A percentile compares a stretch with the other conserved stretches of the same genome.
Evolutionary conservation across 2,329 filamentous ascomycete genomes (phyloP).

Genomic region (Elsinoe arachidis): DNA sequence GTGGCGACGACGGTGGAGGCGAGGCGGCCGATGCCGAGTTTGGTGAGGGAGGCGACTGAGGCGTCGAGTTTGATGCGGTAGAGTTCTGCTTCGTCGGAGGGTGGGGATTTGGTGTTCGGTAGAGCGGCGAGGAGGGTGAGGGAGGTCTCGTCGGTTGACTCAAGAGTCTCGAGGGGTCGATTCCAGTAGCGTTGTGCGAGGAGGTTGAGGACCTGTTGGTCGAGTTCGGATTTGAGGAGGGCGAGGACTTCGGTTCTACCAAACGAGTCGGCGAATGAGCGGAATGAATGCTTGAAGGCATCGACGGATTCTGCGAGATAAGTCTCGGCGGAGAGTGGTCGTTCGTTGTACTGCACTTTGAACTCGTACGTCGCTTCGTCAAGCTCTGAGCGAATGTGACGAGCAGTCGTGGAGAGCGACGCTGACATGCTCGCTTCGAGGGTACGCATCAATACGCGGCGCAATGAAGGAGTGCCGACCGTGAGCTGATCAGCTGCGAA

Average conservation of each 20-base stretch:
- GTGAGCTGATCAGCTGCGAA: constrained; percentile 56
- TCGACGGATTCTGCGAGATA: constrained; percentile 94
- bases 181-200: constrained; percentile 96
- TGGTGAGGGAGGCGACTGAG: constrained; percentile 81
- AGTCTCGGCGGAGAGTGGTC: constrained; percentile 86
- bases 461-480: constrained; percentile 76
- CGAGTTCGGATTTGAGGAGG: constrained; percentile 81
- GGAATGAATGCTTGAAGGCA: constrained; percentile 96
- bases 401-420: constrained; percentile 78
- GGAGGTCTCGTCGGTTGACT: constrained; percentile 25
- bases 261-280: constrained; percentile 82
- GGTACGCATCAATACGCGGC: constrained; percentile 95
- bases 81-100: constrained; percentile 58
- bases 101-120: constrained; percentile 64
- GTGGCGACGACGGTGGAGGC: constrained; percentile 86
- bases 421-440: constrained; percentile 95
- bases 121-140: constrained; percentile 52
- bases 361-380: constrained; percentile 98
- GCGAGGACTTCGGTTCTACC: constrained; percentile 82
- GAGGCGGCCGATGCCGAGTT: constrained; percentile 83
- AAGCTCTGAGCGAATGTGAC: constrained; percentile 87
- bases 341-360: constrained; percentile 98
- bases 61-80: constrained; percentile 94
- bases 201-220: constrained; percentile 89
- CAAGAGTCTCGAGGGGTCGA: constrained; percentile 78